Percentiles rank a stretch among this genome's conserved stretches.
Evolutionary conservation across 2,329 filamentous ascomycete genomes (phyloP).

Genomic region (Pyrenophora graminea): DNA sequence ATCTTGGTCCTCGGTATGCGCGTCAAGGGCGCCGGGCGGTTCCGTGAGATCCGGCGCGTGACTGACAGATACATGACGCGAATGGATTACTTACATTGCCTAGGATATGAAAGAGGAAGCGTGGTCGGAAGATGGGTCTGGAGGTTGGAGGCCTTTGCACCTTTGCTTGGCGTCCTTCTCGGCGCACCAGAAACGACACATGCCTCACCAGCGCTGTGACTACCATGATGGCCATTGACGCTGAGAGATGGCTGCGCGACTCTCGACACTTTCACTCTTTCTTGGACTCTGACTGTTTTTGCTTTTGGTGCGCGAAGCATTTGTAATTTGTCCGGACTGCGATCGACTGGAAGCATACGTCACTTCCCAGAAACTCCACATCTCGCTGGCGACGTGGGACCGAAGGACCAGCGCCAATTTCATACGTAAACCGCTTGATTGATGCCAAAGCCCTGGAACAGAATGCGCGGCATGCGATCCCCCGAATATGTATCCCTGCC

Average conservation of each 20-base stretch:
- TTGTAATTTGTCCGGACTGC: too few species aligned
- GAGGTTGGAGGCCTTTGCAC: constrained; percentile 3
- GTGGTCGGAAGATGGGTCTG: background rate
- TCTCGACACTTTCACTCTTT: background rate
- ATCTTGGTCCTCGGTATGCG: background rate
- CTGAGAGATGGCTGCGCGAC: background rate
- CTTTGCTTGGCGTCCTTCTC: background rate
- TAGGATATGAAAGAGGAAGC: background rate
- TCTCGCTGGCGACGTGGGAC: background rate
- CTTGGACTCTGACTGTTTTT: too few species aligned
- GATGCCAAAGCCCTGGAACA: constrained; percentile 38
- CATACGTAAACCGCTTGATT: background rate
- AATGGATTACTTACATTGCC: constrained; percentile 4
- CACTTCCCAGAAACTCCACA: background rate
- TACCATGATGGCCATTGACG: background rate
- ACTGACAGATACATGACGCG: background rate
- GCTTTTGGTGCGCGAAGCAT: too few species aligned
- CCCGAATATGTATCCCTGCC: constrained; percentile 37
- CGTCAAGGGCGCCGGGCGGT: constrained; percentile 11
- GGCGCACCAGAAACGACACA: background rate
- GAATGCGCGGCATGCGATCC: constrained; percentile 29
- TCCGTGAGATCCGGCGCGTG: background rate
- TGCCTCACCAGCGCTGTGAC: background rate
- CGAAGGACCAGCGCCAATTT: too few species aligned
- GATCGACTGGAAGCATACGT: background rate